Evolutionary conservation across 306 rosid species (phyloP), one percentile per base, ranked within the genome.

Genomic region (Nissolia schottii): DNA sequence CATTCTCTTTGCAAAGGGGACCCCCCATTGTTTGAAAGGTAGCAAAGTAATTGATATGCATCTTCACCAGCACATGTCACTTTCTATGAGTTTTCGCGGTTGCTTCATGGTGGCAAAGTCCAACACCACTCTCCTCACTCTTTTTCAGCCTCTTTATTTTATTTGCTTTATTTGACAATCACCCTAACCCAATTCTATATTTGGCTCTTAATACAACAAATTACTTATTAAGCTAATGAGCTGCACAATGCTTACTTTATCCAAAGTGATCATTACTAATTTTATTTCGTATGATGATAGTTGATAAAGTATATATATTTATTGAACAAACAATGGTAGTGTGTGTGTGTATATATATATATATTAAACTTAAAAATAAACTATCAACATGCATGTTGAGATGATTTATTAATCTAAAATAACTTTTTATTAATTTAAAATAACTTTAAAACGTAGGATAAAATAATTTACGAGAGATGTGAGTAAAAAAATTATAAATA

Each of bases 71-170:
- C 79, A 67, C 12, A 65, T 53, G 85, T 84, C 83, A 24, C 82
- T 84, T 77, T 84, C 85, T 19, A 2, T 67, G 81, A 79, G 83
- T 77, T 80, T 84, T 84, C 87, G 38, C 62, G 85, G 85, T 57
- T 80, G 66, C 79, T 80, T 84, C 87, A 69, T 64, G 38, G 50
- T 57, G 58, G 23, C 70, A 19, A 57, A 71, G 70, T 53, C 70
- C 43, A 40, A 68, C 55, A 1, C 53, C 73, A 48, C 35, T 69
- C 72, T 37, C 55, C 51, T 15, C 29, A 3, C 19, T 46, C 62
- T 48, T 68, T 34, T 67, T 23, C 24, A 34, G 32, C 53, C 41
- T 14, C 54, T 64, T 64, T n/a, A n/a, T n/a, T n/a, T 56, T 32
- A 1, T 64, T 69, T 64, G 23, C 71, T 64, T 82, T 75, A 9